These are phyloP conservation scores for Cytospora mali DNA, from an alignment of 2,329 filamentous ascomycete species.

Conservation along the genomic window DNA sequence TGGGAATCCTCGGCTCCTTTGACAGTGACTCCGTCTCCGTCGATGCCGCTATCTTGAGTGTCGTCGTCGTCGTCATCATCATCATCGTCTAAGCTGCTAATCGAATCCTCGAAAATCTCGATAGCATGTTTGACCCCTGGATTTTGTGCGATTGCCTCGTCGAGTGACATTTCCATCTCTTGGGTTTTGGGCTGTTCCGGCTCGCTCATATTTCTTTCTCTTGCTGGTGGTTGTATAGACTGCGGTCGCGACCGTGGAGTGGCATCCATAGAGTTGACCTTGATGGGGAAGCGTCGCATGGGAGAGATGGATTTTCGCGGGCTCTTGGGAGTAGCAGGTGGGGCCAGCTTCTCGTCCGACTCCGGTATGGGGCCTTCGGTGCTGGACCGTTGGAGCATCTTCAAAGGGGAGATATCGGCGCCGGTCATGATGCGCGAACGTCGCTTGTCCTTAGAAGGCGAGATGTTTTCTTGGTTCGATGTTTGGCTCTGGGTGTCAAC, in stretches of 20 bases:
- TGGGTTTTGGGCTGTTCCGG: slow-evolving; percentile 30
- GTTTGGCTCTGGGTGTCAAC: slow-evolving; percentile 38
- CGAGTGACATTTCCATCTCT: slow-evolving; percentile 50
- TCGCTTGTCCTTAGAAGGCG: slow-evolving; percentile 49
- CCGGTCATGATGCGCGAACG: slow-evolving; percentile 61
- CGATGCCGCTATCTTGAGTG: slow-evolving; percentile 34
- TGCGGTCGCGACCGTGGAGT: slow-evolving; percentile 25
- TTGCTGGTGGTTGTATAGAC: slow-evolving; percentile 26
- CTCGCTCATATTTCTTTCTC: slow-evolving; percentile 21
- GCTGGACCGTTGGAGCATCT: slow-evolving; percentile 49
- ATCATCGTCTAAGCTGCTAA: slow-evolving; percentile 32
- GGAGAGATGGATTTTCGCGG: slow-evolving; percentile 51
- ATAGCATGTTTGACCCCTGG: slow-evolving; percentile 61
- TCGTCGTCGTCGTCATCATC: slow-evolving; percentile 28
- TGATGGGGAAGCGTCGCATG: slow-evolving; percentile 64
- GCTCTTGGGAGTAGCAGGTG: slow-evolving; percentile 41
- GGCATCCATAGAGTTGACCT: slow-evolving; percentile 46
- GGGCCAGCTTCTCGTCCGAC: slow-evolving; percentile 37
- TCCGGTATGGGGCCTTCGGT: slow-evolving; percentile 33
- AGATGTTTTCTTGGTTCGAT: slow-evolving; percentile 50
- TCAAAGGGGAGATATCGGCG: slow-evolving; percentile 59
- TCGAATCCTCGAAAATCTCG: slow-evolving; percentile 63
- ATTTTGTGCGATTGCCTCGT: slow-evolving; percentile 58
- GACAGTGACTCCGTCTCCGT: slow-evolving; percentile 33
- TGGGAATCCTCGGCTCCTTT: slow-evolving; percentile 27